Evolutionary conservation across 108 stramenopile species (phyloP).

Genomic region (Nitzschia palea): DNA sequence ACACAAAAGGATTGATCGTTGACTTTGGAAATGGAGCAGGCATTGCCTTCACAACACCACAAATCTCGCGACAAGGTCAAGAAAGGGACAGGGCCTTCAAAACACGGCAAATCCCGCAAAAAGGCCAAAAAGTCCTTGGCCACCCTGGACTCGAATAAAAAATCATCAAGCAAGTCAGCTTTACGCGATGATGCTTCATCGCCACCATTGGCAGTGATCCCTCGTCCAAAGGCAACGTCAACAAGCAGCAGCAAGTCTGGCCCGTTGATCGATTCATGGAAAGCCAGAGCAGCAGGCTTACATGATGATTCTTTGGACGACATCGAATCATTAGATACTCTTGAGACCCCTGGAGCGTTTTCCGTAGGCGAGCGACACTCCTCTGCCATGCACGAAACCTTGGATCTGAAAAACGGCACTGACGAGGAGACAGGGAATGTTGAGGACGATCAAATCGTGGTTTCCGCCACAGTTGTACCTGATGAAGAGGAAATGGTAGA

Average conservation of each 20-base stretch:
- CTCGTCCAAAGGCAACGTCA: background rate
- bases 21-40: too few species aligned
- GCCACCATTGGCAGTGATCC: background rate
- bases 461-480: conserved; percentile 7
- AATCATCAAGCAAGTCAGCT: too few species aligned
- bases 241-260: too few species aligned
- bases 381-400: background rate
- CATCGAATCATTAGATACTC: background rate
- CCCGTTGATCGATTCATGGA: too few species aligned
- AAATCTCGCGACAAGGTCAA: too few species aligned
- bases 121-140: too few species aligned
- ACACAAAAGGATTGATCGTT: too few species aligned
- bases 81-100: too few species aligned
- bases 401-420: background rate
- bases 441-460: background rate
- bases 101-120: too few species aligned
- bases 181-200: background rate
- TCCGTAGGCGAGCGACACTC: background rate
- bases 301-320: conserved; percentile 1
- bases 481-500: background rate
- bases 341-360: conserved; percentile 2
- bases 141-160: too few species aligned
- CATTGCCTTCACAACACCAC: too few species aligned
- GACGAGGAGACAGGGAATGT: background rate
- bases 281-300: background rate